phyloP scores from a whole-genome alignment of 345 rosid species.

The Geranium rotundifolium region DNA sequence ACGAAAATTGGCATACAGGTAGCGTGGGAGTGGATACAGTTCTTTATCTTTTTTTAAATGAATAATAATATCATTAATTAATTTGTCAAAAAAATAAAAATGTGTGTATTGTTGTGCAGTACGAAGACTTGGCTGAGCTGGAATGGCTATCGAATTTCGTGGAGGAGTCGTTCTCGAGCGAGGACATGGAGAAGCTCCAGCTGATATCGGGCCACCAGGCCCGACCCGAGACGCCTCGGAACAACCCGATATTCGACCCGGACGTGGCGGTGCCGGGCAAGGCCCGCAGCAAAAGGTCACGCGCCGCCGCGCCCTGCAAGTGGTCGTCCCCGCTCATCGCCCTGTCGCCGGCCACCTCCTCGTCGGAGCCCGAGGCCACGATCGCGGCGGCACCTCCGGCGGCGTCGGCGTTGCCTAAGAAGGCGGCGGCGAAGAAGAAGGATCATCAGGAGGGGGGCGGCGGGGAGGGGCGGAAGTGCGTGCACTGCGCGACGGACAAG shows the following conservation, averaged over 20 bases:
- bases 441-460: conserved; percentile 17
- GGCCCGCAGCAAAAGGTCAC: conserved; percentile 92
- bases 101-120: no score
- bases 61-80: no score
- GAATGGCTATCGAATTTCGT: conserved; percentile 94
- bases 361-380: conserved; percentile 18
- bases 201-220: conserved; percentile 63
- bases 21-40: no score
- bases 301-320: conserved; percentile 62
- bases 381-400: conserved; percentile 8
- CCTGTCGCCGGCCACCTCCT: conserved; percentile 26
- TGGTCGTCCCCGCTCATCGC: conserved; percentile 81
- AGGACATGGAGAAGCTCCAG: conserved; percentile 72
- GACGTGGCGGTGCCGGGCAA: conserved; percentile 79
- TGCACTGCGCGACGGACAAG: conserved; percentile 70
- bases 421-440: conserved; percentile 26
- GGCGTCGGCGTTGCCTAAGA: conserved; percentile 15
- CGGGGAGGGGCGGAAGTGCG: conserved; percentile 42
- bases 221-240: conserved; percentile 40
- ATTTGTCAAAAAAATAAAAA: no score
- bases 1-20: no score
- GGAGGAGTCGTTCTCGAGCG: conserved; percentile 92
- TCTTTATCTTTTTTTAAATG: no score
- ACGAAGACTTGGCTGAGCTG: conserved; percentile 87
- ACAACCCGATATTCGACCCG: conserved; percentile 33